Base-by-base conservation (phyloP, 805 yeast species). In the Isabelozyma pseudorhagii region DNA sequence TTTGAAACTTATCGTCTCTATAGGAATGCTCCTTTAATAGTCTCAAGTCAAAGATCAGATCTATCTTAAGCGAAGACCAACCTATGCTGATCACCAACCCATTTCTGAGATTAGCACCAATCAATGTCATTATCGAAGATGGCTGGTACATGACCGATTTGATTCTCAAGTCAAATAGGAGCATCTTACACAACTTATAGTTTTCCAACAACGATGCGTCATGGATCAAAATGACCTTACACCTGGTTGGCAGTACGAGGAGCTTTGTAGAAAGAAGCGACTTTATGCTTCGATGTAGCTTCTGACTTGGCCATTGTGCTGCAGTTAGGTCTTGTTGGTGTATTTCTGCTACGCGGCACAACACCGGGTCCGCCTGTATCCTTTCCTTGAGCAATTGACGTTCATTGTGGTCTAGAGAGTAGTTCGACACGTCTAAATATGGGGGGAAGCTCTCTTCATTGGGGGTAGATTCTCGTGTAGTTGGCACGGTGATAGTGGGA, bases 51-150 rank as follows among this genome's bases (percentile, higher is more conserved):
- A 54, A 40, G 3, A 69, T 53, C 11, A 59, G 46, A 11, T 47
- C 45, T 7, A 68, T 49, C 4, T 50, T 51, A 9, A 53, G 39
- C 8, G 57, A 39, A 29, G 55, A 54, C 74, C 74, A 69, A 7
- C 63, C 63, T 28, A 67, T 46, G 49, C 68, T 64, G 9, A 69
- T 36, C 8, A 69, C 67, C 9, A 69, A 44, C 1, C 70, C 72
- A 40, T 61, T 46, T 14, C 50, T n/a, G 9, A 47, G 31, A 45
- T 58, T 59, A 9, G 60, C 49, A 1, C 66, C 60, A 3, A 68
- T 46, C 8, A 63, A 56, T 0, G 60, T 31, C 42, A 66, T 43
- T 1, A 61, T 47, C 2, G 64, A 46, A 11, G 52, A 60, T 0
- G 64, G 60, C 3, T 56, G 38, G 46, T 61, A 56, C n/a, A 59